phyloP scores from a whole-genome alignment of 352 stramenopile genomes.

The Globisporangium yorkense region DNA sequence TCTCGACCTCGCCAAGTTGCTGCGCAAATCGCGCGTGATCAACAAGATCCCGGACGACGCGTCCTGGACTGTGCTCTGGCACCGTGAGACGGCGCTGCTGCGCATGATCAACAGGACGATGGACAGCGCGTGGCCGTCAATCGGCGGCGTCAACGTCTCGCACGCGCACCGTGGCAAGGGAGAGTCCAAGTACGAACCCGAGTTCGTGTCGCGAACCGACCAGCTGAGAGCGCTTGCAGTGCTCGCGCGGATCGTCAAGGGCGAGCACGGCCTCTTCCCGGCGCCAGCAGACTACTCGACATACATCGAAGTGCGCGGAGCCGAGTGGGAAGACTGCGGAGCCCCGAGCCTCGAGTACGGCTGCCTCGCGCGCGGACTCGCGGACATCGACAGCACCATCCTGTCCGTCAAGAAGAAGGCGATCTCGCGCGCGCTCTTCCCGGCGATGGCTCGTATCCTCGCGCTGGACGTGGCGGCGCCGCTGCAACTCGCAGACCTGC shows the following conservation, averaged over 20 bases:
- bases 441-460: constrained; percentile 42
- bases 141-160: constrained; percentile 58
- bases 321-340: constrained; percentile 36
- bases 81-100: constrained; percentile 36
- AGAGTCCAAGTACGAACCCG: constrained; percentile 27
- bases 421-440: constrained; percentile 35
- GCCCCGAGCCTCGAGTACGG: constrained; percentile 40
- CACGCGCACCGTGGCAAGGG: constrained; percentile 35
- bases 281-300: constrained; percentile 35
- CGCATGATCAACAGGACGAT: constrained; percentile 35
- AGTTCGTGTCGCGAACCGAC: constrained; percentile 24
- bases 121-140: constrained; percentile 27
- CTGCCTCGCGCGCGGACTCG: constrained; percentile 46
- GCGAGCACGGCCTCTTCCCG: constrained; percentile 49
- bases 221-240: constrained; percentile 34
- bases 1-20: constrained; percentile 36
- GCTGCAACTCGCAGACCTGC: constrained; percentile 30
- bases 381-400: constrained; percentile 41
- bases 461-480: constrained; percentile 45
- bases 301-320: constrained; percentile 39
- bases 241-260: constrained; percentile 35
- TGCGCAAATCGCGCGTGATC: constrained; percentile 26
- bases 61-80: constrained; percentile 48
- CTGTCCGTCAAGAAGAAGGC: constrained; percentile 30
- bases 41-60: constrained; percentile 47